Base-by-base conservation (phyloP, 2,329 filamentous ascomycete species). In the Coccinonectria pachysandricola region DNA sequence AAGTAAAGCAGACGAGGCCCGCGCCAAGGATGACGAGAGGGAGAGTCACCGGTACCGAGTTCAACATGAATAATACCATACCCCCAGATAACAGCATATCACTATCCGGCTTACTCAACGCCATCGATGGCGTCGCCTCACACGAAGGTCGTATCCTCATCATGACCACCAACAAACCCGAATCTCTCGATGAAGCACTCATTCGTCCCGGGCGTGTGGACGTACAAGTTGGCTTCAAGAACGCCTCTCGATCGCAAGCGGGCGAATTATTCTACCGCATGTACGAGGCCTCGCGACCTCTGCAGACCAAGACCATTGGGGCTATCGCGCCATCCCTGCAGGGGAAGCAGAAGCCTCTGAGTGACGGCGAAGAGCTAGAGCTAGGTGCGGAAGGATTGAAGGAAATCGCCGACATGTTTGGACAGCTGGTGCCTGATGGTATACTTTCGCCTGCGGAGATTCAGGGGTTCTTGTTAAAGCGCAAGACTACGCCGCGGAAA, bases 141-240 rank as follows among this genome's bases (percentile, higher is more conserved):
- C 79, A 83, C 42, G 82, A 88, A 55, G 82, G 81, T 14, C 71
- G 80, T 23, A 71, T 88, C 8, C 66, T 88, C 11, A 76, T 88
- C 56, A 85, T 87, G 78, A 87, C 82, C 0, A 85, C 79, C 16
- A 91, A 88, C 53, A 69, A 74, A 33, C 77, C 78, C 3, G 75
- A 87, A 41, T 64, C 70, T 9, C 68, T 88, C 0, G 81, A 87
- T 45, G 67, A 75, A 23, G 81, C 80, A 0, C 64, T 91, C 5
- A 75, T 86, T 25, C 65, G 81, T 0, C 79, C 82, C 0, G 80
- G 81, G 1, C 65, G 79, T 2, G 75, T 87, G 4, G 81, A 87
- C 36, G 58, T 79, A 20, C 72, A 79, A 40, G 70, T 86, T 1
- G 60, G 60, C 8, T 81, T 86, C 50, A 64, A 57, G 12, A 68